A percentile compares a stretch with the other conserved stretches of the same genome.
These are phyloP conservation scores for Cladophialophora chaetospira DNA, from an alignment of 2,329 filamentous ascomycete genomes.

Conservation along the genomic window DNA sequence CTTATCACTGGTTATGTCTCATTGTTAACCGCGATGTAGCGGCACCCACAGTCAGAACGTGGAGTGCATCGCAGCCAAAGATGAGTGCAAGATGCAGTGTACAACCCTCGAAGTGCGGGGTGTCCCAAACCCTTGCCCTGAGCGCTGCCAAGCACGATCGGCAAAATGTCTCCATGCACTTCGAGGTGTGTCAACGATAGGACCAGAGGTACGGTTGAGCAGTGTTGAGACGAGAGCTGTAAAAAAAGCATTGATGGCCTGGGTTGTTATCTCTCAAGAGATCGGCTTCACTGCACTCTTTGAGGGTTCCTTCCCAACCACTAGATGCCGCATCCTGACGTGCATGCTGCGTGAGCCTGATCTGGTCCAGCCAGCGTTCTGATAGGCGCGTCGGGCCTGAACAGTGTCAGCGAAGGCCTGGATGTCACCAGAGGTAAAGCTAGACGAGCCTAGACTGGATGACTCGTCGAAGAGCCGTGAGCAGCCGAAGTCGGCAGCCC, in stretches of 20 bases:
- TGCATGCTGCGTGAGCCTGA: neutral
- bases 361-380: no score
- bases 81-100: neutral
- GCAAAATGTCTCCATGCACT: no score
- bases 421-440: neutral
- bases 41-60: neutral
- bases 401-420: neutral
- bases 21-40: neutral
- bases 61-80: no score
- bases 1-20: conserved; percentile 9
- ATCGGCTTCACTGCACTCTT: neutral
- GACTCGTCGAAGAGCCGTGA: neutral
- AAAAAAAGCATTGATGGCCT: neutral
- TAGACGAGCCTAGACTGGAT: neutral
- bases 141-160: no score
- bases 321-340: neutral
- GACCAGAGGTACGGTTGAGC: neutral
- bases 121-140: no score
- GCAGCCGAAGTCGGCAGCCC: neutral
- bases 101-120: conserved; percentile 4
- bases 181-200: no score
- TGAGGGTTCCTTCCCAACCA: neutral
- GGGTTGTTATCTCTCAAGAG: neutral
- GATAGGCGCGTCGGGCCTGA: no score
- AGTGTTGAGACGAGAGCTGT: neutral